Percentiles rank a stretch among this genome's conserved stretches.
Evolutionary conservation across 176 grass and related monocot species (phyloP).

Genomic region (Alloteropsis semialata): DNA sequence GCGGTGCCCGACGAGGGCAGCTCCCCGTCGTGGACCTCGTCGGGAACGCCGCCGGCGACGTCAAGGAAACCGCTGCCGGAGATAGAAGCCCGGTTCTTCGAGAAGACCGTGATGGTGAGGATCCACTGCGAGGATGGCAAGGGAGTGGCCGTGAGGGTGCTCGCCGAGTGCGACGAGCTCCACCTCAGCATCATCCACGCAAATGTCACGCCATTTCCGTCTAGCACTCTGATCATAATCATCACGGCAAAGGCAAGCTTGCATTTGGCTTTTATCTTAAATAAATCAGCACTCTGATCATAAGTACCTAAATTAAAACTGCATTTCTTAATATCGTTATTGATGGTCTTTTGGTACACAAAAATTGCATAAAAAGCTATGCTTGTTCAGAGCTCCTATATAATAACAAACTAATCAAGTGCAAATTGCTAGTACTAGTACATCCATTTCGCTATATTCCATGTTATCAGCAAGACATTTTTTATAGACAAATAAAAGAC

Average conservation of each 20-base stretch:
- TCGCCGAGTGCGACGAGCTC: slow-evolving; percentile 49
- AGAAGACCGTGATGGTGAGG: slow-evolving; percentile 50
- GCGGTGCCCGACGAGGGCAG: neutral
- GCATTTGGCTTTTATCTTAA: neutral
- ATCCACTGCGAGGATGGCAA: slow-evolving; percentile 46
- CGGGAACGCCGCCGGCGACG: neutral
- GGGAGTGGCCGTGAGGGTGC: slow-evolving; percentile 44
- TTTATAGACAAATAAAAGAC: no score
- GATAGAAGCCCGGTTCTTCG: slow-evolving; percentile 44
- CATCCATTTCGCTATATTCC: no score
- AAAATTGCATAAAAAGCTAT: no score
- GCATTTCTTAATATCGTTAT: neutral
- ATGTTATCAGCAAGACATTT: no score
- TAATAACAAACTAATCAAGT: no score
- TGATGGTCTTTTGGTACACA: no score
- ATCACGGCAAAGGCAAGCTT: slow-evolving; percentile 60
- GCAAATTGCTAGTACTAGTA: no score
- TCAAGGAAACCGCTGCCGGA: slow-evolving; percentile 27
- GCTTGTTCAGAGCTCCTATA: no score
- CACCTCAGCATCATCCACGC: slow-evolving; percentile 45
- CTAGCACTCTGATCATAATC: slow-evolving; percentile 50
- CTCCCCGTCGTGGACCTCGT: neutral
- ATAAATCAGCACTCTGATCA: neutral
- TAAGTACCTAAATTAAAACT: neutral
- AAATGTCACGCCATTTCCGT: slow-evolving; percentile 51